Base-by-base conservation (phyloP, 2,329 filamentous ascomycete species). In the Tolypocladium pustulatum region DNA sequence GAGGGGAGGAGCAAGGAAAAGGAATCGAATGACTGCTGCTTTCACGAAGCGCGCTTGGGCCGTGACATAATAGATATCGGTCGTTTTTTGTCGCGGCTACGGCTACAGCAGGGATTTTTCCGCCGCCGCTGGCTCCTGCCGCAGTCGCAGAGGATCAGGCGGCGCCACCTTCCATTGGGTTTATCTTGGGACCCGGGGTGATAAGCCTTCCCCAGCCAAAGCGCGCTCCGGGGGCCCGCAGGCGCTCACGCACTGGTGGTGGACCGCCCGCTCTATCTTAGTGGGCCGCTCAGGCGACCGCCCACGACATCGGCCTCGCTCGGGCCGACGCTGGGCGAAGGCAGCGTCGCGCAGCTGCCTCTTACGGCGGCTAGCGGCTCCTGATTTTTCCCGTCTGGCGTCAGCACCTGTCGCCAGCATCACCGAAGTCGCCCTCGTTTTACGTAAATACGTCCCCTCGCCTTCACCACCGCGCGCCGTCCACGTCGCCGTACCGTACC, bases 391-490 rank as follows among this genome's bases (percentile, higher is more conserved):
- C 43, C 40, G 30, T 27, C 56, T 15, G 15, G 56, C 56, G 49
- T 49, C 34, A 34, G 17, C 30, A 20, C 17, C 17, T 20, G 27
- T 51, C 17, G 10, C 30, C 49, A 9, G 17, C 27, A 34, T 12
- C 49, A 53, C 49, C 49, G 49, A 53, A 34, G 17, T 64, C 64
- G 65, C 64, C 62, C 62, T 61, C 9, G 49, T 64, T 60, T 66
- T 63, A 64, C 63, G 63, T 65, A 66, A 65, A 61, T 38, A 38
- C 22, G 13, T 12, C 38, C 57, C 4, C 51, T 15, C 37, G 36
- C 43, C 32, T 25, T 53, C 49, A 25, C 53, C 46, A 43, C 22
- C 41, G 52, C 54, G 37, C n/a, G 46, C 49, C 22, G 36, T 56
- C 59, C 25, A 36, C 25, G 37, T 54, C 53, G 13, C 22, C 36